A percentile compares a stretch with the other conserved stretches of the same genome.
Conservation (phyloP, 2,329 filamentous ascomycete genomes). For the Apiospora arundinis region DNA sequence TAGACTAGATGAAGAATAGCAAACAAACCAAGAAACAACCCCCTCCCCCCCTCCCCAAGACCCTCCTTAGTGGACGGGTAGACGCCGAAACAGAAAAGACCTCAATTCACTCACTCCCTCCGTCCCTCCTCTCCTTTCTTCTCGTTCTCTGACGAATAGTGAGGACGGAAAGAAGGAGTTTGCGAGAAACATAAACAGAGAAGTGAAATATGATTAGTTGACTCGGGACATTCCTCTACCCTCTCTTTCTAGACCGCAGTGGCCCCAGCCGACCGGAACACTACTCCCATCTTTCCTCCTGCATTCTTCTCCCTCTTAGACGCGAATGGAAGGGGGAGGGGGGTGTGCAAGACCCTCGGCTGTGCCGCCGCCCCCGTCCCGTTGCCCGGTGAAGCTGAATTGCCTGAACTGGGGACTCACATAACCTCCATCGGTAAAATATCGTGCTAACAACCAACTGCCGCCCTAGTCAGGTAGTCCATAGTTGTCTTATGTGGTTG, state of each 20-base stretch:
- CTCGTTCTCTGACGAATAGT: not conserved
- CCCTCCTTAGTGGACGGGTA: constrained; percentile 6
- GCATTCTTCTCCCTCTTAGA: not conserved
- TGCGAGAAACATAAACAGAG: not conserved
- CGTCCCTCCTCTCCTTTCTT: too few species aligned
- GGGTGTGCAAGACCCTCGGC: not conserved
- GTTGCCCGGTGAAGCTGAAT: not conserved
- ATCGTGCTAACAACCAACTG: not conserved
- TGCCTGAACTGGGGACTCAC: not conserved
- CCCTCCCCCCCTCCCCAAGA: not conserved
- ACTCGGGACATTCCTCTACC: not conserved
- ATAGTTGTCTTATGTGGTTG: too few species aligned
- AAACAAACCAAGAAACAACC: not conserved
- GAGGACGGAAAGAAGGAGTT: not conserved
- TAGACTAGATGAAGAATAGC: not conserved
- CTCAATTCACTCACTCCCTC: not conserved
- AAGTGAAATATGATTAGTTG: not conserved
- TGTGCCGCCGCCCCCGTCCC: not conserved
- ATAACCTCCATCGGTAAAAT: not conserved
- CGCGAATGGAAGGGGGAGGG: not conserved
- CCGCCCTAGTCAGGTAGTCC: not conserved
- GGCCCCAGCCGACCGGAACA: not conserved
- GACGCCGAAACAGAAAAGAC: not conserved
- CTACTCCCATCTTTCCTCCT: not conserved
- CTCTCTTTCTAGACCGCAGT: not conserved